Percentiles rank a stretch among this genome's conserved stretches.
Conservation (phyloP, 441 rosid genomes). For the Metrosideros polymorpha region DNA sequence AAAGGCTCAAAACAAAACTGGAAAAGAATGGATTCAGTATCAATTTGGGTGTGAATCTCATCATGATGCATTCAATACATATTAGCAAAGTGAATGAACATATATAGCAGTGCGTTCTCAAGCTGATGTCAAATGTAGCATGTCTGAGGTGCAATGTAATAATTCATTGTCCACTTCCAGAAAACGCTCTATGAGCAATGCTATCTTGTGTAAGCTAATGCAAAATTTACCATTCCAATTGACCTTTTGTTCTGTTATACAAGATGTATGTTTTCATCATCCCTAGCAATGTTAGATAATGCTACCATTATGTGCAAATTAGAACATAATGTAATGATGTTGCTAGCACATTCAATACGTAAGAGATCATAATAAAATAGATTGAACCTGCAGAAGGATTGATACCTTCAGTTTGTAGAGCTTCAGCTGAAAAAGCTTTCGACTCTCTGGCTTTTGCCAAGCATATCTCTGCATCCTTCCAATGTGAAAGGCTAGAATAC, state of each 20-base stretch:
- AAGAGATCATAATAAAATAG: background rate
- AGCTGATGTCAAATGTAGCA: background rate
- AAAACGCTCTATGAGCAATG: background rate
- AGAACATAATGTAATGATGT: background rate
- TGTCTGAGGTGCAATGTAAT: background rate
- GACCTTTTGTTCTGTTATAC: background rate
- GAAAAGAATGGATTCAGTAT: background rate
- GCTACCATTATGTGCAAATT: background rate
- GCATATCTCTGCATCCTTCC: slow-evolving; percentile 90
- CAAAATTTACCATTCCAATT: background rate
- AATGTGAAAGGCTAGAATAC: slow-evolving; percentile 74
- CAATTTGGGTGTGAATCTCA: background rate
- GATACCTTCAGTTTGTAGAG: slow-evolving; percentile 76
- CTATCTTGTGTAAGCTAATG: background rate
- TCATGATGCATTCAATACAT: background rate
- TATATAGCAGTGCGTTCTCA: background rate
- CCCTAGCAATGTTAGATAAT: background rate
- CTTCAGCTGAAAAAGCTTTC: slow-evolving; percentile 60
- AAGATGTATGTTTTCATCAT: background rate
- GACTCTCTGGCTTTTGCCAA: slow-evolving; percentile 65
- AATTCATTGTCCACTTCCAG: background rate
- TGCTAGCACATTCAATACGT: background rate
- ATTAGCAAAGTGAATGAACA: background rate
- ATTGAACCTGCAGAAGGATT: background rate
- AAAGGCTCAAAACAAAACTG: background rate